A percentile compares a stretch with the other conserved stretches of the same genome.
phyloP scores from a whole-genome alignment of 2,329 filamentous ascomycete species.

The Cladorrhinum sp. region DNA sequence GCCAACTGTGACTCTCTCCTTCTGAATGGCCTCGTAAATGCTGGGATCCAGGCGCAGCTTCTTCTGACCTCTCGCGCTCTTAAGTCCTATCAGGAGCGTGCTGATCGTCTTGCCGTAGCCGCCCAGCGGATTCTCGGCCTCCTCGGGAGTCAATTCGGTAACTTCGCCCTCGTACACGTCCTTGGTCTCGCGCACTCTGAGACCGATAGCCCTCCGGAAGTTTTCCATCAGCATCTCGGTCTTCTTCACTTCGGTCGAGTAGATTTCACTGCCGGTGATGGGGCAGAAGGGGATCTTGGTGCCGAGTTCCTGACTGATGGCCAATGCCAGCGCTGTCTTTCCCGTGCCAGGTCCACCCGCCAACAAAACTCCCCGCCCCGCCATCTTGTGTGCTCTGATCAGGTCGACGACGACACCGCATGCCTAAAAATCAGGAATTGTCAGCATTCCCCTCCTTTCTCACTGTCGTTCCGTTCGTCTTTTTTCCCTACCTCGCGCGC shows the following conservation, averaged over 20 bases:
- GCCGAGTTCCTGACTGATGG: conserved; percentile 93
- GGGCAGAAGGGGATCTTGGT: conserved; percentile 98
- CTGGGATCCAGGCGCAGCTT: conserved; percentile 94
- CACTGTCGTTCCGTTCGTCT: background rate
- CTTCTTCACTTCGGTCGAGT: conserved; percentile 98
- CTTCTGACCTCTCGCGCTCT: conserved; percentile 95
- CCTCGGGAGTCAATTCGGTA: conserved; percentile 93
- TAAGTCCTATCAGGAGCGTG: conserved; percentile 88
- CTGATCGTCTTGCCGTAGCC: conserved; percentile 97
- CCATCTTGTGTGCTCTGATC: conserved; percentile 96
- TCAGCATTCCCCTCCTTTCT: conserved; percentile 4
- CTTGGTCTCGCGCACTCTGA: conserved; percentile 97
- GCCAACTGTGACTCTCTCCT: conserved; percentile 91
- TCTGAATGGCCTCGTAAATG: conserved; percentile 99
- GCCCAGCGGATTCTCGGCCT: conserved; percentile 94
- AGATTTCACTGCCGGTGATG: conserved; percentile 96
- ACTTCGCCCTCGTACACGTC: conserved; percentile 99
- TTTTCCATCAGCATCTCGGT: conserved; percentile 99
- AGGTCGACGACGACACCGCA: conserved; percentile 95
- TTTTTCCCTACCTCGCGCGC: conserved; percentile 72
- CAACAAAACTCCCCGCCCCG: conserved; percentile 86
- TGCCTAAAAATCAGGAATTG: conserved; percentile 52
- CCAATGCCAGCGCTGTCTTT: conserved; percentile 93
- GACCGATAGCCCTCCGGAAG: conserved; percentile 91
- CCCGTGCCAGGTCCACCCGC: conserved; percentile 94